Evolutionary conservation across 305 asterid species (phyloP).

Genomic region (Andrographis paniculata): DNA sequence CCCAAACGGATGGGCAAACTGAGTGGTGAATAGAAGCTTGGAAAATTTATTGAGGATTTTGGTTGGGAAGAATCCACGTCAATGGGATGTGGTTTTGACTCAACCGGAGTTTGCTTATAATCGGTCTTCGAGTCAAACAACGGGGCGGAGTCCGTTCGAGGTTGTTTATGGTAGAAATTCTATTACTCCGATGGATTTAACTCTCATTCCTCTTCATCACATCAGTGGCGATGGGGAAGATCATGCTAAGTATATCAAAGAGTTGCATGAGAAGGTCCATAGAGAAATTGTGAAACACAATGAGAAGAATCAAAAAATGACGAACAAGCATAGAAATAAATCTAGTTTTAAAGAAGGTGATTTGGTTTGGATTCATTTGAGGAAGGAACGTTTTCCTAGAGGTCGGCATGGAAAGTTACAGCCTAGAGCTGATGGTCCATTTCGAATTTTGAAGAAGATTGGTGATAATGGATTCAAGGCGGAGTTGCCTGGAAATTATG

Average conservation of each 20-base stretch:
- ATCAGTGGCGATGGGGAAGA: background rate
- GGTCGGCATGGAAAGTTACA: too few relatives aligned
- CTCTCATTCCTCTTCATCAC: background rate
- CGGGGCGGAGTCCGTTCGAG: background rate
- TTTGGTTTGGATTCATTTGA: constrained; percentile 10
- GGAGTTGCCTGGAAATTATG: constrained; percentile 3
- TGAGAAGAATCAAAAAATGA: too few relatives aligned
- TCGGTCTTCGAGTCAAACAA: background rate
- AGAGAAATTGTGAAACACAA: constrained; percentile 6
- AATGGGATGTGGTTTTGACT: background rate
- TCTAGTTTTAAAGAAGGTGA: constrained; percentile 2
- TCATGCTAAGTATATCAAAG: too few relatives aligned
- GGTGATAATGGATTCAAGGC: constrained; percentile 7
- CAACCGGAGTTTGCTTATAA: constrained; percentile 4
- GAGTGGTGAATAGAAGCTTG: background rate
- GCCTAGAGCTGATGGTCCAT: constrained; percentile 12
- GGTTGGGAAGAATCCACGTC: background rate
- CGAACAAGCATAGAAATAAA: constrained; percentile 6
- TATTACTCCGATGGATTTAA: background rate
- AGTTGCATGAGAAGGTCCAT: too few relatives aligned
- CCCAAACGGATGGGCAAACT: background rate
- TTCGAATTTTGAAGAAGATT: constrained; percentile 3
- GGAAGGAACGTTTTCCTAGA: constrained; percentile 12
- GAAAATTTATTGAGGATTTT: background rate
- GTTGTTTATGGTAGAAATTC: background rate